Evolutionary conservation across 2,329 filamentous ascomycete species (phyloP).

Genomic region (Lachnum nothofagi): DNA sequence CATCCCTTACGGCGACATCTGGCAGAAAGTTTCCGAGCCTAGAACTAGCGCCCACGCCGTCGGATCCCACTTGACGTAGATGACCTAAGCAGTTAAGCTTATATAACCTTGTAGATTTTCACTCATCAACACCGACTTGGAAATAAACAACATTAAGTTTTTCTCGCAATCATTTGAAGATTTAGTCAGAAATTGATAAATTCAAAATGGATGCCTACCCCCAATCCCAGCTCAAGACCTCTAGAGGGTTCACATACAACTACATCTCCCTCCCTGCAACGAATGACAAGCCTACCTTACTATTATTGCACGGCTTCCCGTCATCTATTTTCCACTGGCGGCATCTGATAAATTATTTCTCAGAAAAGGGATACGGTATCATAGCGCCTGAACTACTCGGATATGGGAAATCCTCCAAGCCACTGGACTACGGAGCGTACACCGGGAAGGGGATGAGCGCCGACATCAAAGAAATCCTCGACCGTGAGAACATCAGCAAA

Average conservation of each 20-base stretch:
- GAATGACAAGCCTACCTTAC: not conserved
- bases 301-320: constrained; percentile 24
- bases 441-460: constrained; percentile 30
- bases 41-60: too few species aligned
- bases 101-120: too few species aligned
- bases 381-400: constrained; percentile 40
- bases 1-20: too few species aligned
- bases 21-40: too few species aligned
- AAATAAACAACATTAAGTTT: too few species aligned
- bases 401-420: constrained; percentile 34
- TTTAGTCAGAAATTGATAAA: too few species aligned
- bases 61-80: too few species aligned
- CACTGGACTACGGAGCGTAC: constrained; percentile 28
- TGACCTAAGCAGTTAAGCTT: too few species aligned
- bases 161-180: too few species aligned
- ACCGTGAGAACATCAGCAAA: constrained; percentile 19
- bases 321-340: constrained; percentile 41
- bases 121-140: too few species aligned
- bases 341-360: constrained; percentile 20
- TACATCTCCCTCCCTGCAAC: not conserved
- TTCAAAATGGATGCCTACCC: not conserved
- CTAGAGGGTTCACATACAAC: not conserved
- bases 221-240: not conserved
- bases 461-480: constrained; percentile 34
- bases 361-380: constrained; percentile 36